Conservation (phyloP, 768 basidiomycete species). For the Sistotremastrum suecicum region DNA sequence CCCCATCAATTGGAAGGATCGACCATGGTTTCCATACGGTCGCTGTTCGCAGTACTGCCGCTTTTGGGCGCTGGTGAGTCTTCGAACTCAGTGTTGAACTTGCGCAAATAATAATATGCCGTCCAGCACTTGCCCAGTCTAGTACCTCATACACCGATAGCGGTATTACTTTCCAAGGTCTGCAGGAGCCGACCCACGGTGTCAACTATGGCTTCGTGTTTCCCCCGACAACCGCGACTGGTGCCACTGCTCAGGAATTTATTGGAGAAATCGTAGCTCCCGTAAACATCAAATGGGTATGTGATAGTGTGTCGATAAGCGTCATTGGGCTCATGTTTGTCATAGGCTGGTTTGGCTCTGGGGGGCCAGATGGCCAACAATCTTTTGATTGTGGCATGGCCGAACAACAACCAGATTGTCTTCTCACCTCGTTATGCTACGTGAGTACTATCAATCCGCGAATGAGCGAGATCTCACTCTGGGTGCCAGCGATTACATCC, state of each 20-base stretch:
- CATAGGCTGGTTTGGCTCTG: constrained; percentile 28
- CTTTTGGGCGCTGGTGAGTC: constrained; percentile 25
- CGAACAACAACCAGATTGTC: constrained; percentile 37
- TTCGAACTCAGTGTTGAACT: not conserved
- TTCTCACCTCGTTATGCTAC: constrained; percentile 37
- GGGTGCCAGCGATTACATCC: constrained; percentile 30
- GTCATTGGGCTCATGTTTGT: not conserved
- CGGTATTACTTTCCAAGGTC: constrained; percentile 36
- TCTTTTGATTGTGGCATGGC: constrained; percentile 48
- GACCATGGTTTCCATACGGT: not conserved
- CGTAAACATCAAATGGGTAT: constrained; percentile 35
- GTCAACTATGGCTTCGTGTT: constrained; percentile 35
- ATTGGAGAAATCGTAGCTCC: constrained; percentile 51
- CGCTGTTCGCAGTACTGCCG: constrained; percentile 23
- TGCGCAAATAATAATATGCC: not conserved
- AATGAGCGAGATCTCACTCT: not conserved
- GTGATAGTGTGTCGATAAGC: not conserved
- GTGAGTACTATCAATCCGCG: constrained; percentile 21
- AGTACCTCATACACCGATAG: constrained; percentile 35
- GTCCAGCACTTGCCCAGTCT: constrained; percentile 29
- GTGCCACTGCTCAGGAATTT: constrained; percentile 33
- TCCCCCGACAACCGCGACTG: constrained; percentile 29
- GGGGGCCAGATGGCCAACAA: constrained; percentile 41
- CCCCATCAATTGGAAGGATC: too few species aligned
- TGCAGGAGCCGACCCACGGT: constrained; percentile 18